These are phyloP conservation scores for Irpex sp. DNA, from an alignment of 1,284 basidiomycete species.

Conservation along the genomic window DNA sequence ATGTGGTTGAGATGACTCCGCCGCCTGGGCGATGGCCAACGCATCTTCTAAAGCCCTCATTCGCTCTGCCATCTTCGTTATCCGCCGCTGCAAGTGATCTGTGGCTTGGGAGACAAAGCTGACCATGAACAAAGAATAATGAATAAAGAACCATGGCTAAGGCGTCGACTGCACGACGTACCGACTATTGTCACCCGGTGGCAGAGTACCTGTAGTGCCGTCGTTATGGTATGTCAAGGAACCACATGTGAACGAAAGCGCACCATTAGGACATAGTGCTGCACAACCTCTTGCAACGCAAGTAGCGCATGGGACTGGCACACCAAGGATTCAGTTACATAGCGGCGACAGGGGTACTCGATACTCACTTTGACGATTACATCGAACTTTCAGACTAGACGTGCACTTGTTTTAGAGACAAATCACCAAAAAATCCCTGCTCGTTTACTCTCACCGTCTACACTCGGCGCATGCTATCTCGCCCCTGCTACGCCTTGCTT, in stretches of 20 bases:
- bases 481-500: conserved; percentile 15
- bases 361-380: conserved; percentile 17
- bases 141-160: too few species aligned
- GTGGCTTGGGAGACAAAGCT: conserved; percentile 16
- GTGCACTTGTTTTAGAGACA: not conserved
- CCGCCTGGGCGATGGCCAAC: conserved; percentile 14
- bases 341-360: not conserved
- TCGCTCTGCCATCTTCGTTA: conserved; percentile 15
- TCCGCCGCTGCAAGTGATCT: conserved; percentile 16
- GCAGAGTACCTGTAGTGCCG: conserved; percentile 10
- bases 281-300: conserved; percentile 17
- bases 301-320: conserved; percentile 18
- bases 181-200: conserved; percentile 20
- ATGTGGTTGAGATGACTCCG: conserved; percentile 12
- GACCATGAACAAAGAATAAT: not conserved
- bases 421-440: not conserved
- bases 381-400: conserved; percentile 17
- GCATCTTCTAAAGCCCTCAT: conserved; percentile 19
- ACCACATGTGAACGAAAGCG: not conserved
- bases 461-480: conserved; percentile 21
- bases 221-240: not conserved
- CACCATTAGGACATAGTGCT: conserved; percentile 19
- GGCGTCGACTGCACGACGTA: conserved; percentile 2
- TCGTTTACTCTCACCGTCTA: conserved; percentile 11
- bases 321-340: not conserved